These are phyloP conservation scores for Candida patagonica DNA, from an alignment of 805 yeast genomes.

Conservation along the genomic window DNA sequence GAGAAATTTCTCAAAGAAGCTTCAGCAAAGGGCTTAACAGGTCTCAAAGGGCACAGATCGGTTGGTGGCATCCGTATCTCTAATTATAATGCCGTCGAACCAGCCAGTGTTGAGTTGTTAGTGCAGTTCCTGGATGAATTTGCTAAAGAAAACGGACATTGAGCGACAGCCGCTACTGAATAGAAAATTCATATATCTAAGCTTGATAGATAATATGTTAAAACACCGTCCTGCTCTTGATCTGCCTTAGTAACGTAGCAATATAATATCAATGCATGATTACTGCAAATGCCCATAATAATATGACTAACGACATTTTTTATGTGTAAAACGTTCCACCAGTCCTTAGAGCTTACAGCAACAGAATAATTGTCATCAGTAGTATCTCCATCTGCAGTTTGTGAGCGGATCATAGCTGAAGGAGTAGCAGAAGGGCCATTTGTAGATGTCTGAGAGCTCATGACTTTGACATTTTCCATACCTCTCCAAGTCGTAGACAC, in stretches of 20 bases:
- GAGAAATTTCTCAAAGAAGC: slow-evolving; percentile 64
- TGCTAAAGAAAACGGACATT: slow-evolving; percentile 25
- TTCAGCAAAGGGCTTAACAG: slow-evolving; percentile 47
- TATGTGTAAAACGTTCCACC: slow-evolving; percentile 18
- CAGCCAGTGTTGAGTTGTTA: slow-evolving; percentile 48
- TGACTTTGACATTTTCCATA: slow-evolving; percentile 1
- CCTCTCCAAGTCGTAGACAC: slow-evolving; percentile 24
- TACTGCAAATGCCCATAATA: slow-evolving; percentile 18
- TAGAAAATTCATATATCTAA: slow-evolving; percentile 9
- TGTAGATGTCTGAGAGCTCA: background rate
- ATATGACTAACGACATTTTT: slow-evolving; percentile 12
- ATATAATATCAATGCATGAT: slow-evolving; percentile 15
- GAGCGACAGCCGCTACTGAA: background rate
- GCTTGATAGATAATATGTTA: slow-evolving; percentile 19
- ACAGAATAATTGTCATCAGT: slow-evolving; percentile 4
- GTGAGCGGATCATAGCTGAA: background rate
- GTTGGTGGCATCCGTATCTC: slow-evolving; percentile 97
- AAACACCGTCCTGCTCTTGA: slow-evolving; percentile 12
- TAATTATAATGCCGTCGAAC: slow-evolving; percentile 75
- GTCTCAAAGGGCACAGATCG: slow-evolving; percentile 91
- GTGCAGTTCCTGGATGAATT: slow-evolving; percentile 51
- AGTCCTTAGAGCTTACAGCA: slow-evolving; percentile 17
- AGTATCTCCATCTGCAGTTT: background rate
- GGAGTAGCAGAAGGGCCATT: background rate
- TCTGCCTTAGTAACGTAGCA: slow-evolving; percentile 16